Evolutionary conservation across 768 basidiomycete genomes (phyloP), one percentile per base, ranked within the genome.

Genomic region (Serendipita sp.): DNA sequence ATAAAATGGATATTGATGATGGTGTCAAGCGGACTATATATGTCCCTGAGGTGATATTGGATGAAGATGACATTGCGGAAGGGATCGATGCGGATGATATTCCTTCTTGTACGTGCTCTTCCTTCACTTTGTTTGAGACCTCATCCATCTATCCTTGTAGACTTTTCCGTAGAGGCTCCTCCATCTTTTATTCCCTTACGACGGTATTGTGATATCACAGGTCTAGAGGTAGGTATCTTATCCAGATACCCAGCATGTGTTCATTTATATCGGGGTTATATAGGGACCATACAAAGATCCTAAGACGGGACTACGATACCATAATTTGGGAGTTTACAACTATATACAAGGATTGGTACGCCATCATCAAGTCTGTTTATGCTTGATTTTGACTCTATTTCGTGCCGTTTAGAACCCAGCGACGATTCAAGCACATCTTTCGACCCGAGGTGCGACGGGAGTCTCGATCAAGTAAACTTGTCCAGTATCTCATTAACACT

Each of bases 301-400:
- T 3, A 80, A 82, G 1, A 90, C 88, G 0, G 83, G 84, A 1
- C 75, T 92, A 9, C 79, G 90, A 3, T 91, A 86, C 69, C 86
- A 91, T 65, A 85, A 91, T 75, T 89, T 87, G 75, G 87, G 82
- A 65, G 81, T 91, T n/a, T 91, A 90, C 69, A 87, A 89, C 51
- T 74, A 89, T 30, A 81, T 91, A 66, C 88, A 87, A 70, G 78
- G 80, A 56, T 72, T 92, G 68, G 89, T 88, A 58, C 64, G 77
- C 67, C 26, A 14, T 14, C 34, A 5, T 7, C 1, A 14, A 5
- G 1, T 38, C 30, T 4, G 26, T 58, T n/a, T 31, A 14, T 34
- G 51, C 34, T 7, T 1, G 34, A 5, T 2, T 38, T 34, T 4
- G 26, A 56, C 17, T 31, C n/a, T 34, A 56, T 28, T n/a, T 30